Evolutionary conservation across 2,329 filamentous ascomycete species (phyloP).

Genomic region (Colletotrichum tropicale): DNA sequence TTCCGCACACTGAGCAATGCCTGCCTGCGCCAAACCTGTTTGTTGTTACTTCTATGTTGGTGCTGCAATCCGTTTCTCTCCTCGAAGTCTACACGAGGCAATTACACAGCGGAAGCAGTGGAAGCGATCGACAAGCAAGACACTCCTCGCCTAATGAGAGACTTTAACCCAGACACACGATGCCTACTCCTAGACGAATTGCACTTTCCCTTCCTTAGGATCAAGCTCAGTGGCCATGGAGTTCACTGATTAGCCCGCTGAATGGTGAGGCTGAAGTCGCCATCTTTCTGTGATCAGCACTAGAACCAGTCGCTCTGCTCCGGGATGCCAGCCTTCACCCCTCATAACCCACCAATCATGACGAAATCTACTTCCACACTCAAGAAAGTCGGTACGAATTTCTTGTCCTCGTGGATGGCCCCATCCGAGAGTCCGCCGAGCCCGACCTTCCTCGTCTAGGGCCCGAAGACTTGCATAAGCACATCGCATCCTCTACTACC

Average conservation of each 20-base stretch:
- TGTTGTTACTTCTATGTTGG: not conserved
- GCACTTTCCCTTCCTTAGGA: not conserved
- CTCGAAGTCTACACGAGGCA: not conserved
- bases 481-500: not conserved
- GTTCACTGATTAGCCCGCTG: not conserved
- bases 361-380: not conserved
- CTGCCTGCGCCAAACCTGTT: not conserved
- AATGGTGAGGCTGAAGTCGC: not conserved
- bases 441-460: not conserved
- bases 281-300: not conserved
- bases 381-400: not conserved
- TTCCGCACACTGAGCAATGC: not conserved
- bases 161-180: not conserved
- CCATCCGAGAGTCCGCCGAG: not conserved
- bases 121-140: not conserved
- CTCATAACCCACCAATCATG: not conserved
- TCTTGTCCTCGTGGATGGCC: not conserved
- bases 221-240: not conserved
- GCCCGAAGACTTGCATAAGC: slow-evolving; percentile 7
- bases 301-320: not conserved
- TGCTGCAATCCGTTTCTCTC: not conserved
- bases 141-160: not conserved
- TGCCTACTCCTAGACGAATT: not conserved
- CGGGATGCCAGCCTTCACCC: not conserved
- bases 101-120: not conserved